A percentile compares a stretch with the other conserved stretches of the same genome.
Evolutionary conservation across 2,329 filamentous ascomycete species (phyloP).

Genomic region (Ophiobolus disseminans): DNA sequence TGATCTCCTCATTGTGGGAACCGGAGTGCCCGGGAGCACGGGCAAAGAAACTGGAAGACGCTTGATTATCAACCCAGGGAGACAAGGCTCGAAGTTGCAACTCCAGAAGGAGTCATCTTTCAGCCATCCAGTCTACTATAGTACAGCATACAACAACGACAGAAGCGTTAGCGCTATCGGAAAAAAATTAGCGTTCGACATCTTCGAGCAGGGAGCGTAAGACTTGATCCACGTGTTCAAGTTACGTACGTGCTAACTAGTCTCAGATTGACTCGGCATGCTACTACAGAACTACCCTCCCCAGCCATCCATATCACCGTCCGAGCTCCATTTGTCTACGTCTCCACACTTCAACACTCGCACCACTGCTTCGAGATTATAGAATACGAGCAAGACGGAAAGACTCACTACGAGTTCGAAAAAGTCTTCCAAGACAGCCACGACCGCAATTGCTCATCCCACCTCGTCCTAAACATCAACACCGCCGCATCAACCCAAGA

Average conservation of each 20-base stretch:
- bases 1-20: slow-evolving; percentile 68
- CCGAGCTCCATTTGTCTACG: slow-evolving; percentile 56
- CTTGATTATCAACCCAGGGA: slow-evolving; percentile 38
- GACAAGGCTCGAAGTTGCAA: slow-evolving; percentile 58
- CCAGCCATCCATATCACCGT: slow-evolving; percentile 59
- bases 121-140: slow-evolving; percentile 40
- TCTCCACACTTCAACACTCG: slow-evolving; percentile 63
- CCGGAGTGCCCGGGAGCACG: slow-evolving; percentile 35
- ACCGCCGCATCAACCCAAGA: background rate
- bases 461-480: slow-evolving; percentile 30
- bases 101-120: slow-evolving; percentile 50
- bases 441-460: slow-evolving; percentile 34
- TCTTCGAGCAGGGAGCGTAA: slow-evolving; percentile 33
- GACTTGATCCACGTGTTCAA: background rate
- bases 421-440: slow-evolving; percentile 41
- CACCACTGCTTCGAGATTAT: slow-evolving; percentile 57
- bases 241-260: slow-evolving; percentile 3
- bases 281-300: slow-evolving; percentile 54
- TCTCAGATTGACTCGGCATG: slow-evolving; percentile 50
- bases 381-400: slow-evolving; percentile 37
- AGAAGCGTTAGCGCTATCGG: slow-evolving; percentile 37
- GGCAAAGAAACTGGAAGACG: slow-evolving; percentile 37
- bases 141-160: slow-evolving; percentile 35
- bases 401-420: slow-evolving; percentile 25
- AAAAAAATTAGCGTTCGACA: slow-evolving; percentile 35